Base-by-base conservation (phyloP, 2,329 filamentous ascomycete species). In the Trichoderma sp. region DNA sequence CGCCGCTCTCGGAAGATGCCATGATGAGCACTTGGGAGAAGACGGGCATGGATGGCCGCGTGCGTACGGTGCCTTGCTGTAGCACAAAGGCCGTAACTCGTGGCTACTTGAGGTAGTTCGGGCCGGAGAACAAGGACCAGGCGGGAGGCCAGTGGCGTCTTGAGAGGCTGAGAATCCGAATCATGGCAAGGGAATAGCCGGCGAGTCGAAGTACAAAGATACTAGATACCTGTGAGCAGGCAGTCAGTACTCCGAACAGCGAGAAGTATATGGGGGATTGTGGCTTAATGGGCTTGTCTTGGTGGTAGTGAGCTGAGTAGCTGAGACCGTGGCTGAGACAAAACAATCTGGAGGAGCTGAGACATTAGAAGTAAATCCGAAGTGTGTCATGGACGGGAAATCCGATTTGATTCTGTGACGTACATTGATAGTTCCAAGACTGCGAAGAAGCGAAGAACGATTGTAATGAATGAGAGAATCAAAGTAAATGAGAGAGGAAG, bases 1-100 rank as follows among this genome's bases (percentile, higher is more conserved):
- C 41, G 41, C 71, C 60, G 60, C 21, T 73, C 29, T 65, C 71
- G 60, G 59, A 64, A 56, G 41, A 73, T 65, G 29, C 60, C 41
- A 31, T n/a, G 41, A n/a, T 21, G 41, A 45, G 27, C 29, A 21
- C 41, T 65, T 29, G 6, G 18, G 56, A 56, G 14, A 31, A 59
- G 65, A 24, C 29, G 18, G 21, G n/a, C 60, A 63, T 11, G 6
- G n/a, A 45, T 71, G 33, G 16, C 16, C 21, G 29, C 9, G 53
- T 27, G 21, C 41, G 41, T 64, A 24, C 29, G 60, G 21, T 8
- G 50, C 21, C 67, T 41, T 60, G 33, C 24, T 27, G 33, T 18
- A 71, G 27, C 11, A 35, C 9, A 21, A 33, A 33, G 16, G 8
- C 24, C 21, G 14, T 56, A 31, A 41, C 41, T n/a, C 38, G 71